Conservation (phyloP, 2,329 filamentous ascomycete genomes). For the Cadophora sp. region DNA sequence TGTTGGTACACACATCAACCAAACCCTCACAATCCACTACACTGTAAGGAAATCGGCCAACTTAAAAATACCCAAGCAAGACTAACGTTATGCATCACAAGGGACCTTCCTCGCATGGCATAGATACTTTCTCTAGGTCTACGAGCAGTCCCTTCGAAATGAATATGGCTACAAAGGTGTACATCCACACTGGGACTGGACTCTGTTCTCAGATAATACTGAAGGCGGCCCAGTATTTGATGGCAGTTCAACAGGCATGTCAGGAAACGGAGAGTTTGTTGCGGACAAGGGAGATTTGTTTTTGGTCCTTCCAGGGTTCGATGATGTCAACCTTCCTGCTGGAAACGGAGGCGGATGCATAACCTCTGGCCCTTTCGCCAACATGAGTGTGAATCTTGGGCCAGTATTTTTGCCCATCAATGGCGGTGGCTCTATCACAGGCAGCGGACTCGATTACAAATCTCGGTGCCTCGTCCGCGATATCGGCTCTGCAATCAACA, state of each 20-base stretch:
- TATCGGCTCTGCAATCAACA: conserved; percentile 40
- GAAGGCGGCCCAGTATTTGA: conserved; percentile 59
- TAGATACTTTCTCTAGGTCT: conserved; percentile 50
- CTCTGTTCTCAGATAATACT: conserved; percentile 52
- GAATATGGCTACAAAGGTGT: conserved; percentile 52
- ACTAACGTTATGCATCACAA: not conserved
- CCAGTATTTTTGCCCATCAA: conserved; percentile 49
- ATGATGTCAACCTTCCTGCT: not conserved
- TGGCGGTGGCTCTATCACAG: conserved; percentile 44
- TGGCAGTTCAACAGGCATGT: conserved; percentile 57
- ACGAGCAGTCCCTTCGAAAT: conserved; percentile 50
- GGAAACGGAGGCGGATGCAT: conserved; percentile 8
- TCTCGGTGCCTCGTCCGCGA: conserved; percentile 52
- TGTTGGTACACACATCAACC: conserved; percentile 47
- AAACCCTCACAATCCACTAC: conserved; percentile 38
- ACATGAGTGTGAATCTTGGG: conserved; percentile 52
- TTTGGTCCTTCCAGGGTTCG: not conserved
- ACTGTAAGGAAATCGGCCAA: no score
- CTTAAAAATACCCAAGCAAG: no score
- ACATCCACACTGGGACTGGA: conserved; percentile 55
- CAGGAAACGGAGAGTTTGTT: conserved; percentile 53
- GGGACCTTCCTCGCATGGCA: conserved; percentile 52
- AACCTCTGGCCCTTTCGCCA: conserved; percentile 16
- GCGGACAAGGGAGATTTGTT: conserved; percentile 33
- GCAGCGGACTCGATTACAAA: conserved; percentile 46